phyloP scores from a whole-genome alignment of 139 green algal species.

The Chlorella sorokiniana region DNA sequence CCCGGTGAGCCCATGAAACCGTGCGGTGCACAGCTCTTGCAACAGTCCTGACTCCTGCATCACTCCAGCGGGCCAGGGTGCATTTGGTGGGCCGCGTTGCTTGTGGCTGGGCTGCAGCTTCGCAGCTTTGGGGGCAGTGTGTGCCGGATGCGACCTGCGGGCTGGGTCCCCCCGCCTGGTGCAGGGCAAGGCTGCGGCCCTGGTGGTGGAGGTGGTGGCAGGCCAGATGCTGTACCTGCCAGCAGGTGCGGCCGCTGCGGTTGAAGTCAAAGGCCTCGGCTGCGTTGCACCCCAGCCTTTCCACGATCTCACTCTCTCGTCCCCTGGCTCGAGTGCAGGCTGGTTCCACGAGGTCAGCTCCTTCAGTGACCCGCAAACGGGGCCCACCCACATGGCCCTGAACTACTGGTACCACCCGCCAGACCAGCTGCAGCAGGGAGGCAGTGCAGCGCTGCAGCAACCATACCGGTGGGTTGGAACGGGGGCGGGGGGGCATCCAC shows the following conservation, averaged over 20 bases:
- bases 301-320: neutral
- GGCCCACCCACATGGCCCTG: constrained; percentile 71
- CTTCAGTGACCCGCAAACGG: neutral
- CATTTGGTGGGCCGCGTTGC: too few species aligned
- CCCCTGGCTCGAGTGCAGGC: constrained; percentile 22
- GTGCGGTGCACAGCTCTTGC: neutral
- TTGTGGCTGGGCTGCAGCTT: too few species aligned
- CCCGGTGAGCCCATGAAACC: constrained; percentile 41
- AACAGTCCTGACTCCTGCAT: neutral
- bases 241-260: constrained; percentile 12
- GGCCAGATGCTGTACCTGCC: constrained; percentile 84
- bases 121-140: too few species aligned
- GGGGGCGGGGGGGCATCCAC: neutral
- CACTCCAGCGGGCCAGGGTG: too few species aligned
- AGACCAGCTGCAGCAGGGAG: constrained; percentile 63
- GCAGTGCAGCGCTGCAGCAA: constrained; percentile 9
- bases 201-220: constrained; percentile 49
- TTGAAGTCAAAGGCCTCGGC: neutral
- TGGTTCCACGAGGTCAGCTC: constrained; percentile 91
- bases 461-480: constrained; percentile 42
- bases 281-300: neutral
- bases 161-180: neutral
- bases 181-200: constrained; percentile 48
- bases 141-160: too few species aligned
- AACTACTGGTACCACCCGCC: constrained; percentile 90